These are phyloP conservation scores for Russula abietina DNA, from an alignment of 768 basidiomycete species.

Conservation along the genomic window DNA sequence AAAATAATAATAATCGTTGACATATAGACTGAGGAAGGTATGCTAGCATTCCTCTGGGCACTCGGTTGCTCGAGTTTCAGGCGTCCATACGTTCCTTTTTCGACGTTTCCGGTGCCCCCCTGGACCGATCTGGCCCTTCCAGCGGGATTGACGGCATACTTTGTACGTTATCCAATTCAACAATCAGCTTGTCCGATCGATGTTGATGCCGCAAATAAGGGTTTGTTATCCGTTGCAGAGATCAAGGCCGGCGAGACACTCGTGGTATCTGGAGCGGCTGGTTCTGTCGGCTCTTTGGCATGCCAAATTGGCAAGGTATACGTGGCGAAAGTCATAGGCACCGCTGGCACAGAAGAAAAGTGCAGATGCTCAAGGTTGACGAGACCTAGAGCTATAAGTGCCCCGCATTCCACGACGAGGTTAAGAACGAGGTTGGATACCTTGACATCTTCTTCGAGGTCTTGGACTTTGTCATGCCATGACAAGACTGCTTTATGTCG, in stretches of 20 bases:
- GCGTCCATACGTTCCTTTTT: constrained; percentile 51
- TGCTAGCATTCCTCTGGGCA: constrained; percentile 53
- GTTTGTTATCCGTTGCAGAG: constrained; percentile 72
- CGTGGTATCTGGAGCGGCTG: constrained; percentile 86
- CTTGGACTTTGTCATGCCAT: constrained; percentile 72
- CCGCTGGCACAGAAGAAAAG: constrained; percentile 82
- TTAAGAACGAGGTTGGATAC: constrained; percentile 64
- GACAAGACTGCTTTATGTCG: constrained; percentile 68
- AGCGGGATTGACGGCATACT: constrained; percentile 82
- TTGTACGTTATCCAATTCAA: constrained; percentile 43
- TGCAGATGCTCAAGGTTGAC: constrained; percentile 79
- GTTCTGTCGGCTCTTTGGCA: constrained; percentile 76
- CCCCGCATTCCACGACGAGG: constrained; percentile 59
- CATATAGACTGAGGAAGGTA: not conserved
- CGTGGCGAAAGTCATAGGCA: constrained; percentile 80
- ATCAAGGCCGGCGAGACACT: constrained; percentile 81
- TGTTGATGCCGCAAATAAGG: constrained; percentile 40
- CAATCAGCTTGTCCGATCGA: not conserved
- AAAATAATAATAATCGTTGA: not conserved
- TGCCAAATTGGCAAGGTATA: constrained; percentile 79
- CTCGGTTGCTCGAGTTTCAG: constrained; percentile 74
- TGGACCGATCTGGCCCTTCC: not conserved
- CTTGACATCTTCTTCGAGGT: constrained; percentile 84
- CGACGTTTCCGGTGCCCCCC: not conserved
- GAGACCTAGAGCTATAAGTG: constrained; percentile 86